Percentiles rank a stretch among this genome's conserved stretches.
Evolutionary conservation across 2,329 filamentous ascomycete species (phyloP).

Genomic region (Nigrospora oryzae): DNA sequence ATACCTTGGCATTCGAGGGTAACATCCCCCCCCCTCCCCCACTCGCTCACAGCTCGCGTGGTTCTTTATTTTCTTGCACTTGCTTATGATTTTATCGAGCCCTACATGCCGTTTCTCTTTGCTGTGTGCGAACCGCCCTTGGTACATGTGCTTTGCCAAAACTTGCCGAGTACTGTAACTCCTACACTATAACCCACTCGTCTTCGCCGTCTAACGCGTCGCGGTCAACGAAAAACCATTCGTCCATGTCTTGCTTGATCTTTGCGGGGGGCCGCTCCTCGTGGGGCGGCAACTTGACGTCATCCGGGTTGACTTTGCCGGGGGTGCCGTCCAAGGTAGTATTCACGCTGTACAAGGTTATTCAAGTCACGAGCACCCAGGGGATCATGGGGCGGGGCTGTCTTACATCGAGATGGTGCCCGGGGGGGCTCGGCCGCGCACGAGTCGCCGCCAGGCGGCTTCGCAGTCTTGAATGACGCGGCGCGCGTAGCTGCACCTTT

Average conservation of each 20-base stretch:
- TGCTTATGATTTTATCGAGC: too few relatives aligned
- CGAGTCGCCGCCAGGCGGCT: constrained; percentile 90
- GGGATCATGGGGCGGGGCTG: too few relatives aligned
- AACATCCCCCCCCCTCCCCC: too few relatives aligned
- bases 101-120: too few relatives aligned
- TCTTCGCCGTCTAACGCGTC: not conserved
- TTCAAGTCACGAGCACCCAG: too few relatives aligned
- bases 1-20: too few relatives aligned
- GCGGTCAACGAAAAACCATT: not conserved
- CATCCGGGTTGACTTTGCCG: not conserved
- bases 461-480: constrained; percentile 88
- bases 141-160: too few relatives aligned
- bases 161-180: too few relatives aligned
- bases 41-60: too few relatives aligned
- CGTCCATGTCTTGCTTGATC: not conserved
- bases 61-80: too few relatives aligned
- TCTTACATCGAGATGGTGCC: constrained; percentile 71
- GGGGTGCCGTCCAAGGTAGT: not conserved
- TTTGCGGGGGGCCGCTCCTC: not conserved
- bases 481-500: constrained; percentile 61
- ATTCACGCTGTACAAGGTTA: not conserved
- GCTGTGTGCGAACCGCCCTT: too few relatives aligned
- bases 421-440: constrained; percentile 71
- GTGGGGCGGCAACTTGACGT: not conserved
- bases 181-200: not conserved